These are phyloP conservation scores for Nigrospora oryzae DNA, from an alignment of 2,329 filamentous ascomycete genomes.

Conservation along the genomic window DNA sequence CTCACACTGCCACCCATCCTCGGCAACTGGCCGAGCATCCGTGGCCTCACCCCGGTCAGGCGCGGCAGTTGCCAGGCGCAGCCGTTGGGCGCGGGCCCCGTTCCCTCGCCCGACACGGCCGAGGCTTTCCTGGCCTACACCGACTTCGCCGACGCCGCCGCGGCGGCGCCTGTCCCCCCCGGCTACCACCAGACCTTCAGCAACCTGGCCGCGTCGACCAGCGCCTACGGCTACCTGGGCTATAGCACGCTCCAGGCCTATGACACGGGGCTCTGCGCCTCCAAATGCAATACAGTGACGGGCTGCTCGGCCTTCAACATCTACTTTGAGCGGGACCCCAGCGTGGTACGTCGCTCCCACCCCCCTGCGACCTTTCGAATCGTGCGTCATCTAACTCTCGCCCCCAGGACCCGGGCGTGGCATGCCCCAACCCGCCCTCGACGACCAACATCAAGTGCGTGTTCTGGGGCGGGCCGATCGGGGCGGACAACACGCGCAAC, in stretches of 20 bases:
- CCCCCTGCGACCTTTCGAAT: too few species aligned
- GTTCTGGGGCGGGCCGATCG: slow-evolving; percentile 18
- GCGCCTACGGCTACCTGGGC: slow-evolving; percentile 21
- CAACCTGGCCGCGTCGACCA: slow-evolving; percentile 18
- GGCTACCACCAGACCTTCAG: slow-evolving; percentile 23
- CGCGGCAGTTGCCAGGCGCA: slow-evolving; percentile 8
- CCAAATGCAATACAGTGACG: slow-evolving; percentile 11
- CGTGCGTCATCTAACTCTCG: too few species aligned
- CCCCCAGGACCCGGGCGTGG: slow-evolving; percentile 6
- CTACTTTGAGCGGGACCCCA: slow-evolving; percentile 19
- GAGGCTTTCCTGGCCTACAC: slow-evolving; percentile 16
- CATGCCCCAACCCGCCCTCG: slow-evolving; percentile 11
- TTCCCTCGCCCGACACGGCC: slow-evolving; percentile 20
- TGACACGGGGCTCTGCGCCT: slow-evolving; percentile 12
- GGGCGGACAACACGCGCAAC: slow-evolving; percentile 12
- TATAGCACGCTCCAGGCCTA: slow-evolving; percentile 14
- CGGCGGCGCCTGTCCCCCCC: slow-evolving; percentile 15
- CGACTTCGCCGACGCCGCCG: slow-evolving; percentile 11
- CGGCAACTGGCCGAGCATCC: too few species aligned
- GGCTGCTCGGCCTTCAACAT: slow-evolving; percentile 18
- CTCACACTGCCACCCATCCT: too few species aligned
- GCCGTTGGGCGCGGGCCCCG: slow-evolving; percentile 18
- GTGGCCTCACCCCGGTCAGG: too few species aligned
- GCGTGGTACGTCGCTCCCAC: slow-evolving; percentile 6
- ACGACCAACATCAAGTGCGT: slow-evolving; percentile 19